Percentiles rank a stretch among this genome's conserved stretches.
Evolutionary conservation across 306 rosid genomes (phyloP).

Genomic region (Medicago ruthenica): DNA sequence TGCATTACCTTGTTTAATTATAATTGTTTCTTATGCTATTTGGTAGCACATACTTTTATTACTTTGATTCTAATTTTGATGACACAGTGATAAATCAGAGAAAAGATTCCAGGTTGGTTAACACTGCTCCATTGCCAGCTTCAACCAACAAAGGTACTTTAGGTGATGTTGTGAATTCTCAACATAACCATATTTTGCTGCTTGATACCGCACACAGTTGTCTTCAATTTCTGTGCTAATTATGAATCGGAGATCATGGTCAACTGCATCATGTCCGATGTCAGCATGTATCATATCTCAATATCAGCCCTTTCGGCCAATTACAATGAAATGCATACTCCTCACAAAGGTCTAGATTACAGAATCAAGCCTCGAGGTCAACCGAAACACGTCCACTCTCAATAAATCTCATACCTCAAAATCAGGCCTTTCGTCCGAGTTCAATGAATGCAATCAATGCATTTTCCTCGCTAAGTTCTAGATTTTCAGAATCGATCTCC

Average conservation of each 20-base stretch:
- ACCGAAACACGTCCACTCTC: slow-evolving; percentile 30
- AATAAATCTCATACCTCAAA: slow-evolving; percentile 29
- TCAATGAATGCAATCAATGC: not conserved
- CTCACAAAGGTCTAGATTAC: slow-evolving; percentile 2
- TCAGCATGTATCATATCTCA: slow-evolving; percentile 32
- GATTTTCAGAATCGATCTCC: slow-evolving; percentile 33
- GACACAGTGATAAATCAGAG: slow-evolving; percentile 61
- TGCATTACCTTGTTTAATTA: too few relatives aligned
- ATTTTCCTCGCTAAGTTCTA: slow-evolving; percentile 6
- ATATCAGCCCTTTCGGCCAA: slow-evolving; percentile 37
- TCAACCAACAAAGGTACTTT: slow-evolving; percentile 40
- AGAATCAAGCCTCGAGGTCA: slow-evolving; percentile 42
- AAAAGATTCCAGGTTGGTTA: slow-evolving; percentile 44
- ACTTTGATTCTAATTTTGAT: too few relatives aligned
- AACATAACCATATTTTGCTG: slow-evolving; percentile 33
- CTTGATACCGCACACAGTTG: slow-evolving; percentile 15
- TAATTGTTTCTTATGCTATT: too few relatives aligned
- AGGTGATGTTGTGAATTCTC: slow-evolving; percentile 34
- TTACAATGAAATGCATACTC: slow-evolving; percentile 19
- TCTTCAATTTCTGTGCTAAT: slow-evolving; percentile 45
- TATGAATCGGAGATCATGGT: slow-evolving; percentile 37
- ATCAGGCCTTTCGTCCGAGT: slow-evolving; percentile 36
- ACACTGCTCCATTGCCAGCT: slow-evolving; percentile 44
- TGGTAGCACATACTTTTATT: too few relatives aligned
- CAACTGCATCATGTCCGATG: slow-evolving; percentile 33